A percentile compares a stretch with the other conserved stretches of the same genome.
These are phyloP conservation scores for Smittium culicis DNA, from an alignment of 371 early-diverging fungal species.

Conservation along the genomic window DNA sequence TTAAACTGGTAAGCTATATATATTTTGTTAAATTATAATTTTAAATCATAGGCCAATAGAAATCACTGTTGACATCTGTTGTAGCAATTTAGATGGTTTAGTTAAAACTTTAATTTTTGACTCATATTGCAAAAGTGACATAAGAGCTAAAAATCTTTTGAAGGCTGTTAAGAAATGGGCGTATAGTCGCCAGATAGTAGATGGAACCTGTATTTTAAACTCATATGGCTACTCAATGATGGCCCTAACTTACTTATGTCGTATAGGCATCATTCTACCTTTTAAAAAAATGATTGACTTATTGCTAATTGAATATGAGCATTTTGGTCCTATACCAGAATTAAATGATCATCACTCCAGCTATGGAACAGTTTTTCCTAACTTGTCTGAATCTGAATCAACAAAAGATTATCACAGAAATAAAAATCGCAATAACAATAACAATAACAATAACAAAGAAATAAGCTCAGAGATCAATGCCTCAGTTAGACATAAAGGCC, in stretches of 20 bases:
- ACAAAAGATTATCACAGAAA: not conserved
- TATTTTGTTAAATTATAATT: too few relatives aligned
- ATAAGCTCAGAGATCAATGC: not conserved
- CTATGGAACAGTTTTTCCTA: too few relatives aligned
- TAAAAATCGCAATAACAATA: not conserved
- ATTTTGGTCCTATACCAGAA: too few relatives aligned
- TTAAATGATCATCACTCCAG: not conserved
- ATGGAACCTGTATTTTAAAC: not conserved
- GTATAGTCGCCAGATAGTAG: not conserved
- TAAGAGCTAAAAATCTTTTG: not conserved
- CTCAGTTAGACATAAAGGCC: not conserved
- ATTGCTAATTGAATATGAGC: not conserved
- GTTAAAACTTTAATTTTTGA: not conserved
- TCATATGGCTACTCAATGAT: slow-evolving; percentile 4
- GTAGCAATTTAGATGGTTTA: not conserved
- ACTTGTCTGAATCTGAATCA: not conserved
- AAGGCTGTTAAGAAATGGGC: not conserved
- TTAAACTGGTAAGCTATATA: too few relatives aligned
- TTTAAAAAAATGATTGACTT: slow-evolving; percentile 4
- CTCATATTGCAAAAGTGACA: not conserved
- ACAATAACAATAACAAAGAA: not conserved
- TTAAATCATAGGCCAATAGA: not conserved
- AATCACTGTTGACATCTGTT: slow-evolving; percentile 1
- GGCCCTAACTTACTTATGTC: not conserved
- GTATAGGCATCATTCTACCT: not conserved